These are phyloP conservation scores for Zoysia pacifica DNA, from an alignment of 176 grass and related monocot species.

Conservation along the genomic window DNA sequence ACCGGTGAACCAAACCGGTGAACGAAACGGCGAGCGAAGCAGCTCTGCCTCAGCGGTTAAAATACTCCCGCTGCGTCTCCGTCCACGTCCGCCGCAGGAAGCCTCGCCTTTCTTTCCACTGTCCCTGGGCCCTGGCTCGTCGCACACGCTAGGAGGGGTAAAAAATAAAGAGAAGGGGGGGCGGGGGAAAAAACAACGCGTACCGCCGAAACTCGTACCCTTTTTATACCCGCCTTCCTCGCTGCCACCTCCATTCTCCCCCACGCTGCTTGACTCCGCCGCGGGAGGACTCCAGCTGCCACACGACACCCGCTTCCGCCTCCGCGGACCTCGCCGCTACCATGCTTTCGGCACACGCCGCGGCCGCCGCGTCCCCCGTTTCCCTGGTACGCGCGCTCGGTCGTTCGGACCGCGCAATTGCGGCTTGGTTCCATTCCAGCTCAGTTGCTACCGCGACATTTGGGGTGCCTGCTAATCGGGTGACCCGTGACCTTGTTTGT, in stretches of 20 bases:
- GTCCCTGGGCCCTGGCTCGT: too few species aligned
- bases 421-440: background rate
- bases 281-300: conserved; percentile 20
- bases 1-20: background rate
- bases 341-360: conserved; percentile 46
- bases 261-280: conserved; percentile 6
- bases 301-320: background rate
- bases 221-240: conserved; percentile 31
- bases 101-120: too few species aligned
- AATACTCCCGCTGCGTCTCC: background rate
- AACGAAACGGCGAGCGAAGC: background rate
- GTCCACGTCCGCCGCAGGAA: conserved; percentile 30
- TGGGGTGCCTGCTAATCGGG: background rate
- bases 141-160: background rate
- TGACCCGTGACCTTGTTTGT: conserved; percentile 2
- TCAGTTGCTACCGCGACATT: background rate
- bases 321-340: conserved; percentile 31
- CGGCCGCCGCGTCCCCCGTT: conserved; percentile 15
- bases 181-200: background rate
- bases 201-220: background rate
- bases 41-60: background rate
- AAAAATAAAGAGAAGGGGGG: background rate
- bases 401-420: background rate
- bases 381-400: conserved; percentile 26
- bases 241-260: background rate